Evolutionary conservation across 2,329 filamentous ascomycete species (phyloP), one percentile per base, ranked within the genome.

Genomic region (Diaporthe vaccinii): DNA sequence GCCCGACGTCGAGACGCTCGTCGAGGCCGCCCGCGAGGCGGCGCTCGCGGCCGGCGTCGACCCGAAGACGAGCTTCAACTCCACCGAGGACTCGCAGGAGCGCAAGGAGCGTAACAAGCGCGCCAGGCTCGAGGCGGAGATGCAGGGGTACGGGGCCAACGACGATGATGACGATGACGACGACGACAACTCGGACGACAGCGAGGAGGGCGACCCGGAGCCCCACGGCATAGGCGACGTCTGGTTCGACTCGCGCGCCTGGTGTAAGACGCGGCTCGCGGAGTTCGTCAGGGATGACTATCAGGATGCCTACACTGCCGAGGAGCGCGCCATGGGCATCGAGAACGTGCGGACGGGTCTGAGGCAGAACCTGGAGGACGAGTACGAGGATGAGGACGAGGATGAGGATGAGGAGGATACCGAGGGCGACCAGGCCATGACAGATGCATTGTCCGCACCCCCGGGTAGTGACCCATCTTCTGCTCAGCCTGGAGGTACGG

Each of bases 331-430:
- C 75, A 78, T 82, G 75, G 94, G 94, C 9, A 83, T 93, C 15
- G 90, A 93, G 80, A 93, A 91, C 79, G 93, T 96, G 61, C 88
- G 92, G 51, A 96, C 94, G 0, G 94, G 94, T 0, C 82, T 97
- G 80, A 88, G 83, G 80, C 88, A 90, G 78, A 86, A 83, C 3
- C 79, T 91, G 17, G 87, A 89, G 67, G 87, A 89, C 31, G 86
- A 88, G 0, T 85, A 86, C 0, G 86, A 87, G 0, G 91, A 91
- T 0, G 89, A 90, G 0, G 90, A 90, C 0, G 89, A 89, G 0
- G 89, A 88, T 0, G 89, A 87, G 0, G 88, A 88, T 0, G 86
- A 86, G 0, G 89, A 89, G 1, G 87, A 88, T 8, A 88, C 87
- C 0, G 86, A 85, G 1, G 86, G 84, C 1, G 86, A 84, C 22